These are phyloP conservation scores for Phycomyces blakesleeanus DNA, from an alignment of 192 early-diverging fungal species.

Conservation along the genomic window DNA sequence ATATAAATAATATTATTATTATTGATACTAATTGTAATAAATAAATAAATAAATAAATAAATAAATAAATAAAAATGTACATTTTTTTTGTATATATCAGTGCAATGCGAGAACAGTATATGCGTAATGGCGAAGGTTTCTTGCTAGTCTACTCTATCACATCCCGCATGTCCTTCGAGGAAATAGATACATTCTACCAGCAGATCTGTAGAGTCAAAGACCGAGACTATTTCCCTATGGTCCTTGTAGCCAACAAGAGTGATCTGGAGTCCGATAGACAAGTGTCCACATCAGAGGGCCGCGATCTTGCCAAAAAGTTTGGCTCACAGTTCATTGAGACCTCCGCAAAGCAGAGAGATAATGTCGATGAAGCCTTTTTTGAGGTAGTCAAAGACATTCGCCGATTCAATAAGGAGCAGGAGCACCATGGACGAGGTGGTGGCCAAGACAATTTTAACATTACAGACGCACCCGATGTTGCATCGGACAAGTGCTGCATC, in stretches of 20 bases:
- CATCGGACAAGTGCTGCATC: conserved; percentile 24
- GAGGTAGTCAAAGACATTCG: conserved; percentile 80
- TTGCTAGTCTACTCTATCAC: conserved; percentile 91
- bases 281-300: conserved; percentile 76
- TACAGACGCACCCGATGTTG: conserved; percentile 21
- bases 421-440: conserved; percentile 14
- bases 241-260: conserved; percentile 91
- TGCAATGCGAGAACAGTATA: conserved; percentile 94
- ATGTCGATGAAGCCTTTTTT: conserved; percentile 91
- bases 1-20: too few species aligned
- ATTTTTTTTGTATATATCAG: conserved; percentile 33
- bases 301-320: conserved; percentile 74
- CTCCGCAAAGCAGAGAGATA: conserved; percentile 78
- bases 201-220: conserved; percentile 95
- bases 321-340: conserved; percentile 83
- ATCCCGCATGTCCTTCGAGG: conserved; percentile 87
- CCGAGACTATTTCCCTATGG: conserved; percentile 80
- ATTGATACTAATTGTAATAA: not conserved
- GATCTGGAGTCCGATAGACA: conserved; percentile 80
- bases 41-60: too few species aligned
- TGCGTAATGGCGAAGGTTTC: conserved; percentile 94
- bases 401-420: conserved; percentile 70
- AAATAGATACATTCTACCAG: conserved; percentile 85
- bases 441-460: conserved; percentile 23
- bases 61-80: too few species aligned